Evolutionary conservation across 2,329 filamentous ascomycete species (phyloP), one percentile per base, ranked within the genome.

Genomic region (Fusarium vanettenii): DNA sequence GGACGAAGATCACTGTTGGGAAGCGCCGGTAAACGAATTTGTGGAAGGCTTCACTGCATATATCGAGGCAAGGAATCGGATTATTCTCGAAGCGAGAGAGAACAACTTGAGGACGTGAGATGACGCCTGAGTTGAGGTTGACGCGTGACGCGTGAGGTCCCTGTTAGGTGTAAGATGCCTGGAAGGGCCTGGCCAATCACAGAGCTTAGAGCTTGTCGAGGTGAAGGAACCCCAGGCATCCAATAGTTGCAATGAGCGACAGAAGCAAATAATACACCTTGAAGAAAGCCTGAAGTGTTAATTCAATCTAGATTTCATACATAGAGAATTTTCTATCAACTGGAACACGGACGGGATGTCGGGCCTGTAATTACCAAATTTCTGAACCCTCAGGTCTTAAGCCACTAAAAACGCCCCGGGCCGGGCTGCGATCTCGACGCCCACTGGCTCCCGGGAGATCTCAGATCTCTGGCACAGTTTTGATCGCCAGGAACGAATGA

Each of bases 401-500:
- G 37, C n/a, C 25, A 20, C 22, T 60, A 41, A 10, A 55, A 64
- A 64, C 45, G 60, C 60, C 39, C 60, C 31, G 8, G n/a, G 18
- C 22, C 37, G 57, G 27, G 11, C 27, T 62, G 59, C 57, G 27
- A 22, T 37, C 65, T 45, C 18, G 27, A 63, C 35, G 56, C 67
- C 37, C 45, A n/a, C 48, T 22, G 31, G 9, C 67, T 37, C 67
- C 63, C 48, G 67, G 14, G 31, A 14, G 56, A 78, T 71, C 72
- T 71, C 35, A 78, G 76, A 79, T 79, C 76, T 71, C 16, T 55
- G 56, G 70, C 67, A 18, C 29, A 70, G 65, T 59, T 64, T 61
- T 68, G 82, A 83, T 83, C 81, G 71, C 69, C 67, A 76, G 70
- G 72, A 65, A 73, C 71, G 75, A 69, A 81, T 82, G 74, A 80